These are phyloP conservation scores for Epithele typhae DNA, from an alignment of 768 basidiomycete genomes.

Conservation along the genomic window DNA sequence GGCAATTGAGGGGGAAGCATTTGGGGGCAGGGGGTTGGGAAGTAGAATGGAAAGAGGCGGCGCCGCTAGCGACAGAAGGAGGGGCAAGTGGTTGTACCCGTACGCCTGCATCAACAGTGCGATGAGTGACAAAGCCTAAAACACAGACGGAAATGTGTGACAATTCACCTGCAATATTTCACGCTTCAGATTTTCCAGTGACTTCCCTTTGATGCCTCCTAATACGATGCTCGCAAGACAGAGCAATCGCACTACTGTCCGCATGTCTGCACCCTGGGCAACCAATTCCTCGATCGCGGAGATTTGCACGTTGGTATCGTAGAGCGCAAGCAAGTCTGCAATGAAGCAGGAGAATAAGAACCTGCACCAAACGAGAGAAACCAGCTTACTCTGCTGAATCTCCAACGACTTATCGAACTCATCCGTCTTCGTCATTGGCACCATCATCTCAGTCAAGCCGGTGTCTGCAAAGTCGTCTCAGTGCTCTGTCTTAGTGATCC, in stretches of 20 bases:
- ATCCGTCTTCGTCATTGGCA: slow-evolving; percentile 79
- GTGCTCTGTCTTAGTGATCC: slow-evolving; percentile 5
- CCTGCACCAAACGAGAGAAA: not conserved
- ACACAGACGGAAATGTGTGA: not conserved
- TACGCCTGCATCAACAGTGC: slow-evolving; percentile 50
- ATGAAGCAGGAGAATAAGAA: not conserved
- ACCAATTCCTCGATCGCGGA: slow-evolving; percentile 89
- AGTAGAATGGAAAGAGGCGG: slow-evolving; percentile 66
- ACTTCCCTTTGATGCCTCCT: slow-evolving; percentile 85
- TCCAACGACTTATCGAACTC: slow-evolving; percentile 90
- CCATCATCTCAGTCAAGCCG: slow-evolving; percentile 86
- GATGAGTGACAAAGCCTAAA: slow-evolving; percentile 13
- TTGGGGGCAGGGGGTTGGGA: slow-evolving; percentile 61
- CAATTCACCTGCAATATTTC: slow-evolving; percentile 76
- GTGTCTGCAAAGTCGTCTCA: slow-evolving; percentile 59
- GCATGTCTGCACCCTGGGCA: slow-evolving; percentile 80
- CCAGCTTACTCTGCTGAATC: slow-evolving; percentile 83
- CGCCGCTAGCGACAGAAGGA: slow-evolving; percentile 59
- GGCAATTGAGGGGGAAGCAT: slow-evolving; percentile 35
- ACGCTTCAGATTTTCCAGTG: slow-evolving; percentile 82
- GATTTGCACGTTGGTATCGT: slow-evolving; percentile 77
- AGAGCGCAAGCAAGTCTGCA: slow-evolving; percentile 90
- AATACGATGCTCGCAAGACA: slow-evolving; percentile 82
- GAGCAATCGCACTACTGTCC: slow-evolving; percentile 70
- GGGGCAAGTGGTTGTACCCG: slow-evolving; percentile 67